These are phyloP conservation scores for Theobroma cacao DNA, from an alignment of 345 rosid genomes.

Conservation along the genomic window DNA sequence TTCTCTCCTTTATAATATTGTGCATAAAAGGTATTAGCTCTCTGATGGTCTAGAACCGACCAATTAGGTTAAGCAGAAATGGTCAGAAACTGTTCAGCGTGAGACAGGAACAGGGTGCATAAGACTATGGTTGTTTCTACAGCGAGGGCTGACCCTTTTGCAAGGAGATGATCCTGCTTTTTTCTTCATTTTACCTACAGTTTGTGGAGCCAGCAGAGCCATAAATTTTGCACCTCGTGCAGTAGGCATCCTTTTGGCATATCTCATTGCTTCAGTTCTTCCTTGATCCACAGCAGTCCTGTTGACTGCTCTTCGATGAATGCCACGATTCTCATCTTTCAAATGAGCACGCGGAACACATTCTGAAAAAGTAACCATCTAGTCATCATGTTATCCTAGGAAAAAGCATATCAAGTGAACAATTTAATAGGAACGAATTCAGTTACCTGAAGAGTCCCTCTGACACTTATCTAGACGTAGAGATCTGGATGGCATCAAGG, in stretches of 20 bases:
- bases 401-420: not conserved
- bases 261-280: constrained; percentile 34
- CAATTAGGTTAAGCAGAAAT: not conserved
- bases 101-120: not conserved
- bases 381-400: not conserved
- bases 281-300: constrained; percentile 17
- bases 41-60: not conserved
- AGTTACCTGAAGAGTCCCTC: constrained; percentile 38
- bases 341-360: constrained; percentile 16
- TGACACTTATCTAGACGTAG: constrained; percentile 22
- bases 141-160: constrained; percentile 33
- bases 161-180: constrained; percentile 29
- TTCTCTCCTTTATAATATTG: not conserved
- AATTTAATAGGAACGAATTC: not conserved
- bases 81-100: not conserved
- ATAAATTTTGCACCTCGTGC: constrained; percentile 29
- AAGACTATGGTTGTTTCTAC: constrained; percentile 16
- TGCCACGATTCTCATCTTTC: constrained; percentile 26
- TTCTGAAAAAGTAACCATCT: constrained; percentile 31
- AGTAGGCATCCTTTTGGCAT: constrained; percentile 29
- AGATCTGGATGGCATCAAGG: constrained; percentile 27
- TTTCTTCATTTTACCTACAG: constrained; percentile 19
- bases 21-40: not conserved
- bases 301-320: constrained; percentile 20
- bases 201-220: constrained; percentile 27